Conservation (phyloP, 176 grass and related monocot species). For the Oropetium thomaeum region DNA sequence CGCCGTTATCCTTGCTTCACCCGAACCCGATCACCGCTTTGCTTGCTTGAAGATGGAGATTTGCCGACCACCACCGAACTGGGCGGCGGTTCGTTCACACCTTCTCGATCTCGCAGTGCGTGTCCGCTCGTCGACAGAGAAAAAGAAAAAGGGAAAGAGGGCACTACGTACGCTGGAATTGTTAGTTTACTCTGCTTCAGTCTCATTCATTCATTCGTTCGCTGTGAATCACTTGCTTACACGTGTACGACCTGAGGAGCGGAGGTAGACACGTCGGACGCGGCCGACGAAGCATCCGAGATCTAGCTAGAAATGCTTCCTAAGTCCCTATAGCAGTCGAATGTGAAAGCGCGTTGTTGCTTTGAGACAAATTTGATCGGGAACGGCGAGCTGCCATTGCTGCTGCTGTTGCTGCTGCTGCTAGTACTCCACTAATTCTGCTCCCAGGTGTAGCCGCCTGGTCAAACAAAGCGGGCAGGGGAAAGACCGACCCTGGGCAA, state of each 20-base stretch:
- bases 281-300: not conserved
- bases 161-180: not conserved
- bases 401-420: not conserved
- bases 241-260: not conserved
- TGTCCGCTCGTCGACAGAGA: not conserved
- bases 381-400: slow-evolving; percentile 13
- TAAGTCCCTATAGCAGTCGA: not conserved
- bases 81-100: not conserved
- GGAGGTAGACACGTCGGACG: not conserved
- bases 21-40: too few species aligned
- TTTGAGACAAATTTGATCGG: not conserved
- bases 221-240: not conserved
- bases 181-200: not conserved
- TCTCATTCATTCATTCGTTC: not conserved
- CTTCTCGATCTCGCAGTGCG: not conserved
- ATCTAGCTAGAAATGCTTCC: not conserved
- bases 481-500: too few species aligned
- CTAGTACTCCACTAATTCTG: not conserved
- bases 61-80: not conserved
- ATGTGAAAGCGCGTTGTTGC: not conserved
- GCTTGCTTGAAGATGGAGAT: not conserved
- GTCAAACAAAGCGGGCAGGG: not conserved
- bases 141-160: not conserved
- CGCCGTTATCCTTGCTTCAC: not conserved
- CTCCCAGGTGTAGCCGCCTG: not conserved